Conservation (phyloP, 2,329 filamentous ascomycete genomes). For the Neonectria sp. region DNA sequence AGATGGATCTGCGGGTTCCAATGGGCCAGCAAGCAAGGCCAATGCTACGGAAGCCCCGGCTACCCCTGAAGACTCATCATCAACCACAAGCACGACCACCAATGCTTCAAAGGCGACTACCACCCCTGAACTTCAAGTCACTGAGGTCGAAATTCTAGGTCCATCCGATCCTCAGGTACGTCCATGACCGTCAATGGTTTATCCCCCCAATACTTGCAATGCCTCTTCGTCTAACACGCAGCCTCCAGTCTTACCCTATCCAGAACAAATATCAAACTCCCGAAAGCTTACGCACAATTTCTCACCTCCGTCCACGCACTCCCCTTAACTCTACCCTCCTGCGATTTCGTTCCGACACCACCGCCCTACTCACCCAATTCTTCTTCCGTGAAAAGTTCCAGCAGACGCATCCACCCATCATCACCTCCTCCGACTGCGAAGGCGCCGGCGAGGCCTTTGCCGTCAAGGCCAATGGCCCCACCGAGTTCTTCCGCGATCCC, state of each 20-base stretch:
- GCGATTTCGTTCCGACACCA: conserved; percentile 85
- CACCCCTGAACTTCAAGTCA: conserved; percentile 79
- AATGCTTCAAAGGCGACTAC: conserved; percentile 16
- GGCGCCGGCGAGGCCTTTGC: conserved; percentile 95
- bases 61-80: not conserved
- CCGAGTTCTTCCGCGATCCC: conserved; percentile 83
- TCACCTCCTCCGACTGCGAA: conserved; percentile 98
- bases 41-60: conserved; percentile 15
- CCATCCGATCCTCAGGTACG: conserved; percentile 84
- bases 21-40: not conserved
- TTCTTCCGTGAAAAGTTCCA: conserved; percentile 81
- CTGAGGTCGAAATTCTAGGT: conserved; percentile 79
- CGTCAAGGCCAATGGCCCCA: conserved; percentile 64
- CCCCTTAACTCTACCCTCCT: conserved; percentile 86
- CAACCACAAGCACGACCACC: conserved; percentile 4
- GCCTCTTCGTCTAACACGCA: conserved; percentile 28
- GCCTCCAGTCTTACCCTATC: conserved; percentile 83
- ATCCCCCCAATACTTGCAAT: not conserved
- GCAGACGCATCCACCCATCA: conserved; percentile 92
- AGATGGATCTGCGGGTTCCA: conserved; percentile 5
- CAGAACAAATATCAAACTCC: conserved; percentile 96
- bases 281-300: conserved; percentile 89
- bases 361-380: conserved; percentile 80
- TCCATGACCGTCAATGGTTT: conserved; percentile 23
- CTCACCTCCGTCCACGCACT: conserved; percentile 87